Evolutionary conservation across 2,329 filamentous ascomycete species (phyloP), one percentile per base, ranked within the genome.

Genomic region (Trichoderma harzianum): DNA sequence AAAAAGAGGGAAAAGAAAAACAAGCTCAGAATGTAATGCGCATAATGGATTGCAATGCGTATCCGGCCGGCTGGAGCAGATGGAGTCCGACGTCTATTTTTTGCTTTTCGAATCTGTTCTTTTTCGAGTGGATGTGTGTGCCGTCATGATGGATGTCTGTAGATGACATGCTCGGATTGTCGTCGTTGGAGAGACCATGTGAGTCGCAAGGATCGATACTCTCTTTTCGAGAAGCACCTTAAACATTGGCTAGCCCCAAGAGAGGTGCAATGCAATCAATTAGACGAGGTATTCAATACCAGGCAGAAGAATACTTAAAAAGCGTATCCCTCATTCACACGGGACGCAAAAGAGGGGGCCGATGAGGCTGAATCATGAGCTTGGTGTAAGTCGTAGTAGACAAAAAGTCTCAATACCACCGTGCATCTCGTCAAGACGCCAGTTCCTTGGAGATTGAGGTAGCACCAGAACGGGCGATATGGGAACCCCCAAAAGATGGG

Each of bases 1-100:
- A 70, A 70, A 70, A 70, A 70, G n/a, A 36, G 18, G 60, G 24
- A 47, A 61, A 47, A 47, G 18, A 21, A 28, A 64, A 70, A 32
- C 12, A 64, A 64, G 60, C 43, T 47, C 26, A 32, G 7, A 14
- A n/a, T 26, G 32, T 18, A 43, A 16, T 39, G 14, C 51, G 47
- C 34, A 62, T 62, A 61, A 39, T 28, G 39, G 67, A 21, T 26
- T 21, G 14, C 39, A 36, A 53, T 70, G 47, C 47, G 30, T 18
- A 57, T 53, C 57, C 34, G 12, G 21, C 34, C 51, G 55, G 66
- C 39, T 36, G 66, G 60, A 24, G 36, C 36, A 18, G 36, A 43
- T 24, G 55, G 60, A 55, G 30, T 53, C 12, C 55, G 39, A 61
- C 21, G 30, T 26, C 30, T 36, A 55, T 16, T 8, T 51, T 51